Evolutionary conservation across 345 rosid genomes (phyloP), one percentile per base, ranked within the genome.

Genomic region (Eucalyptus marginata): DNA sequence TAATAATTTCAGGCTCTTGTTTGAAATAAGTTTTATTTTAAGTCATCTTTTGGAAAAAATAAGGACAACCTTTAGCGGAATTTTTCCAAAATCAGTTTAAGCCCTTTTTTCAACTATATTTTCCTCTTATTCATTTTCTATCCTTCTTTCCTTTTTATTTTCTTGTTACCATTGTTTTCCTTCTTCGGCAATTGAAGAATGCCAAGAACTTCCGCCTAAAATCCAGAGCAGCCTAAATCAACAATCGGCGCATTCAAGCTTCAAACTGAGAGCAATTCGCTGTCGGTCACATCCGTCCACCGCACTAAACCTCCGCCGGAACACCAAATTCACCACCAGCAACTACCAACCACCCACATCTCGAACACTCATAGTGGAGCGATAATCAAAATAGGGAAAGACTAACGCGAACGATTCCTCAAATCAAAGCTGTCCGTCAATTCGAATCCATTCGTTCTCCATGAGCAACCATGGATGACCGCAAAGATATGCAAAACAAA

Each of bases 61-160:
- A 12, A 59, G 2, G 14, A 12, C 68, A 59, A 7, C 0, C 0
- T 52, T 52, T 52, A 18, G 3, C 0, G 1, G 56, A 52, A 52
- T 52, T 52, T 52, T 52, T 52, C 58, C 58, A 56, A 56, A 22
- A 22, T 24, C 27, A 56, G 5, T 24, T 22, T 1, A 56, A 56
- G 27, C 62, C 62, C 62, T 16, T 56, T 22, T 22, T 56, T 56
- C 12, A 56, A 20, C 25, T 56, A 56, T 24, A 56, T 56, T 22
- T 24, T 56, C 29, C 62, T 56, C 10, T 10, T 2, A 56, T 56
- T 22, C 62, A 56, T 56, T 4, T 56, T 9, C 62, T 10, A 56
- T 56, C 13, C 62, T 56, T 24, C 29, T 2, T 24, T 4, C 29
- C 1, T 56, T 1, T 24, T 56, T 56, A 22, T 56, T 56, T 56